Conservation (phyloP, 2,329 filamentous ascomycete species). For the Alternaria triticina region DNA sequence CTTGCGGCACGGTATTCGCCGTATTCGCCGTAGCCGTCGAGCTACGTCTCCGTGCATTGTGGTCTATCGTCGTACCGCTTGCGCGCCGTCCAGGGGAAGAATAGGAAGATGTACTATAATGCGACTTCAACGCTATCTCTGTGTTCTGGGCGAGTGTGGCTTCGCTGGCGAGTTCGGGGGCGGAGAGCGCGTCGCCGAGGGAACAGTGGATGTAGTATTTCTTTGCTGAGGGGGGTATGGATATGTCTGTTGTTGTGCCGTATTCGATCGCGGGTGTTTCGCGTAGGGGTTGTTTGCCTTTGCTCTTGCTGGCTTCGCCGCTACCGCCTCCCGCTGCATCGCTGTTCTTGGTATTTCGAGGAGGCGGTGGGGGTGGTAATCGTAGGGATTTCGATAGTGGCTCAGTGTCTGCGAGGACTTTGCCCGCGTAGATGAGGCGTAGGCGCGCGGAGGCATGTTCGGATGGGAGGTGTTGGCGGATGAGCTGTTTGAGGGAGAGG, state of each 20-base stretch:
- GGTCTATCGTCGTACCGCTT: constrained; percentile 16
- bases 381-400: constrained; percentile 73
- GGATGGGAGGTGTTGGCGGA: constrained; percentile 73
- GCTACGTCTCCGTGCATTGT: constrained; percentile 22
- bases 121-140: constrained; percentile 46
- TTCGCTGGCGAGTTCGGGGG: constrained; percentile 73
- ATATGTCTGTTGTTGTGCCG: constrained; percentile 22
- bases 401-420: constrained; percentile 77
- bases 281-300: constrained; percentile 71
- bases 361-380: constrained; percentile 63
- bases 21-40: constrained; percentile 50
- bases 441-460: constrained; percentile 72
- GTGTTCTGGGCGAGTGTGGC: constrained; percentile 52
- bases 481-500: constrained; percentile 79
- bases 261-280: constrained; percentile 46
- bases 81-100: constrained; percentile 19
- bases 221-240: constrained; percentile 41
- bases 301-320: constrained; percentile 54
- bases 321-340: constrained; percentile 21
- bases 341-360: constrained; percentile 31
- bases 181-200: constrained; percentile 76
- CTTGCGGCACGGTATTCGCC: constrained; percentile 68
- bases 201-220: constrained; percentile 93
- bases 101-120: constrained; percentile 20
- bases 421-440: constrained; percentile 88